Conservation (phyloP, 257 asterid genomes). For the Galeopsis tetrahit region DNA sequence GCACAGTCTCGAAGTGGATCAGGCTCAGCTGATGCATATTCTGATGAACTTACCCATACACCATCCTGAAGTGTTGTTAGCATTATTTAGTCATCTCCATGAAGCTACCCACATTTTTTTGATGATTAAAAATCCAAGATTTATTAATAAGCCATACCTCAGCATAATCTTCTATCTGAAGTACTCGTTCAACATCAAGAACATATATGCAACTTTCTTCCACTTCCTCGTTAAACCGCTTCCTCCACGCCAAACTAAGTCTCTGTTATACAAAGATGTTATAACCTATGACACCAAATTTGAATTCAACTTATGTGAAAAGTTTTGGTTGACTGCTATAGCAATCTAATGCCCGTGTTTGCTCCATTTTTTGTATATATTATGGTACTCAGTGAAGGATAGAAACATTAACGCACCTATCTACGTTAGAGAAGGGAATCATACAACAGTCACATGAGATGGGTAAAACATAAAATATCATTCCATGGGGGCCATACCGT, state of each 20-base stretch:
- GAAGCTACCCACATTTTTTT: constrained; percentile 23
- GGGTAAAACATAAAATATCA: background rate
- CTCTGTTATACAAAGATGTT: constrained; percentile 51
- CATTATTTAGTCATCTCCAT: constrained; percentile 28
- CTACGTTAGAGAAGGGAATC: constrained; percentile 11
- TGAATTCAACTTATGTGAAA: constrained; percentile 31
- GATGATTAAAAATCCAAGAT: background rate
- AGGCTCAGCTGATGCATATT: constrained; percentile 78
- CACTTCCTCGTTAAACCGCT: constrained; percentile 67
- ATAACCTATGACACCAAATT: constrained; percentile 27
- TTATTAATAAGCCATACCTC: constrained; percentile 64
- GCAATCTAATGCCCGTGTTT: constrained; percentile 14
- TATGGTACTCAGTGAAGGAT: constrained; percentile 10
- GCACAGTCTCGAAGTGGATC: constrained; percentile 93
- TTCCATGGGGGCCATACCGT: background rate
- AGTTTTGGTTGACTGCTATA: constrained; percentile 14
- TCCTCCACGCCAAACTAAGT: constrained; percentile 66
- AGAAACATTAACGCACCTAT: constrained; percentile 3
- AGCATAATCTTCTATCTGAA: constrained; percentile 85
- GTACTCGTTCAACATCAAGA: constrained; percentile 72
- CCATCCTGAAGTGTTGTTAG: constrained; percentile 59
- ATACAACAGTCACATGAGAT: constrained; percentile 2
- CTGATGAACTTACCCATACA: constrained; percentile 68
- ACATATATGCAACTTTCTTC: constrained; percentile 64
- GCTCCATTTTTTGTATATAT: background rate